phyloP scores from a whole-genome alignment of 108 stramenopile genomes.

The Pseudonitzschia pungens region DNA sequence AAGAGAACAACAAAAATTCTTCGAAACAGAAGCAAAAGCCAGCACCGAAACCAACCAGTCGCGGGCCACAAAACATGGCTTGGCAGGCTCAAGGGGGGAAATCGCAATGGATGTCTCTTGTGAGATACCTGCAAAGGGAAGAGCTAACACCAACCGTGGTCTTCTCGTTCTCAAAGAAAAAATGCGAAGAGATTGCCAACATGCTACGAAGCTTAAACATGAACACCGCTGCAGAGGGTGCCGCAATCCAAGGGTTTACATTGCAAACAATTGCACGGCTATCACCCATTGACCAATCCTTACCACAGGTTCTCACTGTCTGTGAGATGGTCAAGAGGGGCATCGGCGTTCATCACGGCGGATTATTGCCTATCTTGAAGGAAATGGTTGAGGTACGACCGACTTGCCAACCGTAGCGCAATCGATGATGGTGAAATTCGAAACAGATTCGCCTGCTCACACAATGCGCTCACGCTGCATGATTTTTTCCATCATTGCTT shows the following conservation, averaged over 20 bases:
- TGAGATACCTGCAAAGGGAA: slow-evolving; percentile 80
- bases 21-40: slow-evolving; percentile 37
- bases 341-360: slow-evolving; percentile 97
- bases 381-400: slow-evolving; percentile 59
- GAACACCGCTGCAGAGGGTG: slow-evolving; percentile 81
- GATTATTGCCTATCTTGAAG: slow-evolving; percentile 95
- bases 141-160: slow-evolving; percentile 92
- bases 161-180: slow-evolving; percentile 98
- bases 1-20: slow-evolving; percentile 35
- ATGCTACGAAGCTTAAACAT: slow-evolving; percentile 83
- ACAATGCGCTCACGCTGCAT: too few species aligned
- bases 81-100: slow-evolving; percentile 84
- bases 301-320: slow-evolving; percentile 90
- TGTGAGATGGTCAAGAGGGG: slow-evolving; percentile 90
- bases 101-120: slow-evolving; percentile 78
- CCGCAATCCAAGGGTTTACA: slow-evolving; percentile 68
- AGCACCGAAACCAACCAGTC: slow-evolving; percentile 20
- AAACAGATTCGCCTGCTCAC: too few species aligned
- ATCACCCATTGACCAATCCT: slow-evolving; percentile 74
- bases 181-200: slow-evolving; percentile 94
- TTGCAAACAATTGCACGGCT: slow-evolving; percentile 82
- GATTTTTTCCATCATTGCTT: background rate
- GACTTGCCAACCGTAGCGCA: background rate
- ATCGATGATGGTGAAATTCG: too few species aligned
- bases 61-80: slow-evolving; percentile 60